Conservation (phyloP, 78 protist species). For the Tieghemostelium lacteum region DNA sequence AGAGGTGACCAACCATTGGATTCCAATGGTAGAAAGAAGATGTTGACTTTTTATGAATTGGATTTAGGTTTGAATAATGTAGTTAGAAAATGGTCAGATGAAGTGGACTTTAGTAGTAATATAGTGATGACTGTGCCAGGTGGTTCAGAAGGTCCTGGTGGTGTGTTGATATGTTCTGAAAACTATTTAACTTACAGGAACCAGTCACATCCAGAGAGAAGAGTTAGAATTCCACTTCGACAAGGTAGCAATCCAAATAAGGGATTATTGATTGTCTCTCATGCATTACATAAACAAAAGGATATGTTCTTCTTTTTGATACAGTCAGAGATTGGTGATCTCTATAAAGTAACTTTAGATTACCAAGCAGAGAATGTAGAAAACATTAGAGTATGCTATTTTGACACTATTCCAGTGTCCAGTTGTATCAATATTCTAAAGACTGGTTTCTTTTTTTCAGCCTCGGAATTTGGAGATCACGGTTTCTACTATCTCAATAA, state of each 20-base stretch:
- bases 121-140: slow-evolving; percentile 93
- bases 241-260: slow-evolving; percentile 26
- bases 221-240: slow-evolving; percentile 82
- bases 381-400: slow-evolving; percentile 80
- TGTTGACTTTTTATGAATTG: slow-evolving; percentile 95
- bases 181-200: slow-evolving; percentile 61
- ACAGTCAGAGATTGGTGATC: slow-evolving; percentile 97
- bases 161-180: slow-evolving; percentile 92
- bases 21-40: slow-evolving; percentile 51
- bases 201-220: slow-evolving; percentile 33
- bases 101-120: slow-evolving; percentile 85
- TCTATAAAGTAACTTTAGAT: slow-evolving; percentile 90
- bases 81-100: slow-evolving; percentile 87
- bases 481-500: slow-evolving; percentile 56
- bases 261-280: slow-evolving; percentile 78
- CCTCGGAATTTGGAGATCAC: slow-evolving; percentile 97
- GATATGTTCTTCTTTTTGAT: slow-evolving; percentile 93
- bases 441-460: slow-evolving; percentile 94
- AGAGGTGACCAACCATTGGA: slow-evolving; percentile 39
- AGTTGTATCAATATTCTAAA: slow-evolving; percentile 65
- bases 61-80: slow-evolving; percentile 99
- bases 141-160: slow-evolving; percentile 96
- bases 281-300: slow-evolving; percentile 70
- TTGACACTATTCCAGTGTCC: slow-evolving; percentile 95
- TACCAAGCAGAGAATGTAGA: slow-evolving; percentile 77